Conservation (phyloP, 352 stramenopile species). For the Thraustochytrium aureum region DNA sequence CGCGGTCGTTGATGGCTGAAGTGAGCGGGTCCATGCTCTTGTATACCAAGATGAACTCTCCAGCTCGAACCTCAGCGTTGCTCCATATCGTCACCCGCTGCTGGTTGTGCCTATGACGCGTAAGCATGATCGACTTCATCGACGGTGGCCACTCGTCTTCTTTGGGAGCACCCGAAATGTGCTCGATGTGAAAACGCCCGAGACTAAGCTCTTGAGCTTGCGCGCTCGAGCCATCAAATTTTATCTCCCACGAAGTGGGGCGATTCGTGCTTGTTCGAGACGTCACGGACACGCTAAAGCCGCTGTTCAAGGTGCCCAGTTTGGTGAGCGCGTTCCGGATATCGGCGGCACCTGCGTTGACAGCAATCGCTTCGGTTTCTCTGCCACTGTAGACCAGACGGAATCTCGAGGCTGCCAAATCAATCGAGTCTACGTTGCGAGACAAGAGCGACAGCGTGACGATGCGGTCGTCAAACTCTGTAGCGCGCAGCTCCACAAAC, state of each 20-base stretch:
- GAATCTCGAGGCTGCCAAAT: slow-evolving; percentile 11
- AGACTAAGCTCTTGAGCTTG: neutral
- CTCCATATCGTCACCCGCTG: slow-evolving; percentile 20
- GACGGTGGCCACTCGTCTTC: neutral
- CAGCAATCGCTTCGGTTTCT: slow-evolving; percentile 8
- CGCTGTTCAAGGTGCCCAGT: neutral
- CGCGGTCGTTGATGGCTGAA: neutral
- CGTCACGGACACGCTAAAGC: neutral
- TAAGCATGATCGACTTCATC: slow-evolving; percentile 23
- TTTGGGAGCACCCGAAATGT: neutral
- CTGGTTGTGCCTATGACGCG: slow-evolving; percentile 38
- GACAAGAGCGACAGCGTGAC: slow-evolving; percentile 38
- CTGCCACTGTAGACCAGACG: neutral
- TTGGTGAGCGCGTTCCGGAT: slow-evolving; percentile 19
- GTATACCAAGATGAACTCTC: slow-evolving; percentile 34
- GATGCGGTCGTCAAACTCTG: neutral
- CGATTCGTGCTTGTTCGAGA: neutral
- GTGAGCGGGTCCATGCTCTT: neutral
- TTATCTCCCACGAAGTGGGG: neutral
- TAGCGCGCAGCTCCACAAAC: neutral
- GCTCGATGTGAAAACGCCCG: neutral
- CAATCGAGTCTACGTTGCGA: neutral
- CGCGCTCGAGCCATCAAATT: neutral
- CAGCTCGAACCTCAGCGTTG: slow-evolving; percentile 1
- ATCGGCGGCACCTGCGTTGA: slow-evolving; percentile 16